A percentile compares a stretch with the other conserved stretches of the same genome.
These are phyloP conservation scores for Prunus yedoensis DNA, from an alignment of 331 rosid species.

Conservation along the genomic window DNA sequence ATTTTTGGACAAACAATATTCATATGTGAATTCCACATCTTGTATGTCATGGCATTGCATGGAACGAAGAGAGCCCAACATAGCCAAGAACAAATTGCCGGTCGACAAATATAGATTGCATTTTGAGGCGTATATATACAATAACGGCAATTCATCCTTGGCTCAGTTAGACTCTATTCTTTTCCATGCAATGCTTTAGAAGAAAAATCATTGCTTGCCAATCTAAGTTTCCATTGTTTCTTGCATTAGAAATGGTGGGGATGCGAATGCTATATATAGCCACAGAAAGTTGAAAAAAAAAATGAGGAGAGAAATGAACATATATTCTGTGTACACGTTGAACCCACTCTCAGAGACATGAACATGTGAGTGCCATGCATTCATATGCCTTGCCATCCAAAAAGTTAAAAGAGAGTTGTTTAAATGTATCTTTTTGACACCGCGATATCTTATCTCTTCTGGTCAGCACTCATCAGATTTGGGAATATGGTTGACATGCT, in stretches of 20 bases:
- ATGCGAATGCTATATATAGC: neutral
- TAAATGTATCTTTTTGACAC: too few relatives aligned
- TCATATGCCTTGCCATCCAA: too few relatives aligned
- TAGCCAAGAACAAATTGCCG: constrained; percentile 53
- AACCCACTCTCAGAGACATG: neutral
- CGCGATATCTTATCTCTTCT: too few relatives aligned
- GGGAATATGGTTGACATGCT: too few relatives aligned
- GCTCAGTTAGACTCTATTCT: constrained; percentile 51
- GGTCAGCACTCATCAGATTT: too few relatives aligned
- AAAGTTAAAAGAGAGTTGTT: too few relatives aligned
- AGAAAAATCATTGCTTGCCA: neutral
- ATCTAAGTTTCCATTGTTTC: neutral
- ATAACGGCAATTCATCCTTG: constrained; percentile 80
- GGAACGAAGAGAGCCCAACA: constrained; percentile 36
- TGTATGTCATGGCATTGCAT: constrained; percentile 30
- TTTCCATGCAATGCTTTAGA: constrained; percentile 29
- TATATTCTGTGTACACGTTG: neutral
- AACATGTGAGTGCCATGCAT: neutral
- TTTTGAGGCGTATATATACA: neutral
- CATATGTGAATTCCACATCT: neutral
- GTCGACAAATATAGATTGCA: neutral
- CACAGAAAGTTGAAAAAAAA: neutral
- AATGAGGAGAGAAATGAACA: neutral
- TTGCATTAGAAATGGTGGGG: neutral
- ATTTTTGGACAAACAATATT: too few relatives aligned